Percentiles rank a stretch among this genome's conserved stretches.
phyloP scores from a whole-genome alignment of 2,329 filamentous ascomycete genomes.

The Fusarium torulosum region DNA sequence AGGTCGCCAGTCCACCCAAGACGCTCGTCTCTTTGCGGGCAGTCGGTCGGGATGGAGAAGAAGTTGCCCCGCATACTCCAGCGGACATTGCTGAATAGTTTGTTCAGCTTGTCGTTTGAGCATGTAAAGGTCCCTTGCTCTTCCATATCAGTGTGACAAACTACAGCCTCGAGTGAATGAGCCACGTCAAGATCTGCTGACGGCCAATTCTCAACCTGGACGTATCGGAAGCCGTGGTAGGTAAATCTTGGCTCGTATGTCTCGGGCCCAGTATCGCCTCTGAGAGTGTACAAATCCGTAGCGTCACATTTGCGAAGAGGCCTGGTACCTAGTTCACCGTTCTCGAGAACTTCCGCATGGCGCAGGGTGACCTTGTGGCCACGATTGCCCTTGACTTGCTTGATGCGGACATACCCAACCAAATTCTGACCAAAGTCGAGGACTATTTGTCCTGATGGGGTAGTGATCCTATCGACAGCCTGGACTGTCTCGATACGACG shows the following conservation, averaged over 20 bases:
- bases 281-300: conserved; percentile 59
- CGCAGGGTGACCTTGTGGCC: conserved; percentile 59
- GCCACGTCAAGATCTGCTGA: conserved; percentile 45
- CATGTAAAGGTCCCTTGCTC: conserved; percentile 64
- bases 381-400: conserved; percentile 50
- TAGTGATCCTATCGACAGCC: conserved; percentile 50
- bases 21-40: conserved; percentile 67
- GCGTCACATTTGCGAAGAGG: conserved; percentile 63
- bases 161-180: conserved; percentile 43
- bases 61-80: conserved; percentile 73
- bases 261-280: conserved; percentile 33
- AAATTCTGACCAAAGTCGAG: conserved; percentile 70
- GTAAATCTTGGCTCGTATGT: conserved; percentile 62
- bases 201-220: conserved; percentile 61
- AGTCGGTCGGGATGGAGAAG: conserved; percentile 68
- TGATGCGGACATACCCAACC: conserved; percentile 62
- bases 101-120: conserved; percentile 65
- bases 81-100: conserved; percentile 65
- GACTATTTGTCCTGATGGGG: conserved; percentile 58
- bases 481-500: conserved; percentile 52
- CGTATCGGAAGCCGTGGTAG: conserved; percentile 68
- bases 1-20: conserved; percentile 67
- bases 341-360: conserved; percentile 68
- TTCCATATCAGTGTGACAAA: conserved; percentile 66
- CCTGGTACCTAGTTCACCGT: conserved; percentile 56